Percentiles rank a stretch among this genome's conserved stretches.
Evolutionary conservation across 257 asterid species (phyloP).

Genomic region (Cynanchum wilfordii): DNA sequence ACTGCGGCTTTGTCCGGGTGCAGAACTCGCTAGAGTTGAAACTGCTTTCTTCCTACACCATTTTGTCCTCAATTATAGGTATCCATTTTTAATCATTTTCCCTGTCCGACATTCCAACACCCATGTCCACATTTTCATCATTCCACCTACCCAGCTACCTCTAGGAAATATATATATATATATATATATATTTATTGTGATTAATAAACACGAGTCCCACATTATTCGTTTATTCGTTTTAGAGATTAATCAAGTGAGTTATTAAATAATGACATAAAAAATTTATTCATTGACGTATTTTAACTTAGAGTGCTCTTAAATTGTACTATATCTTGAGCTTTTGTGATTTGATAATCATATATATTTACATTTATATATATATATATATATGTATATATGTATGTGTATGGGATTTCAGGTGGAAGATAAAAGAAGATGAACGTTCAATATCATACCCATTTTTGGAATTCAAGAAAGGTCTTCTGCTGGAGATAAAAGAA

Average conservation of each 20-base stretch:
- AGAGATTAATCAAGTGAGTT: too few species aligned
- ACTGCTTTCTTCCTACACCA: constrained; percentile 73
- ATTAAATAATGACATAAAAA: too few species aligned
- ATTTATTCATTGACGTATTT: too few species aligned
- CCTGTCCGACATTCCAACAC: neutral
- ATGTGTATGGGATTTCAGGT: constrained; percentile 27
- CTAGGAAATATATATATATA: neutral
- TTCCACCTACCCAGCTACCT: neutral
- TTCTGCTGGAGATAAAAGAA: constrained; percentile 37
- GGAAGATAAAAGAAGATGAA: constrained; percentile 56
- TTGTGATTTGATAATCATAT: too few species aligned
- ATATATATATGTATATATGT: too few species aligned
- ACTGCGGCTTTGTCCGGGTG: constrained; percentile 67
- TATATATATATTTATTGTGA: too few species aligned
- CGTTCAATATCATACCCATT: constrained; percentile 51
- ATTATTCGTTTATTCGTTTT: too few species aligned
- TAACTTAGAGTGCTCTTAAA: too few species aligned
- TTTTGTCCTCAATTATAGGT: constrained; percentile 63
- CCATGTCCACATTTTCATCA: neutral
- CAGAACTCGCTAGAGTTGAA: constrained; percentile 67
- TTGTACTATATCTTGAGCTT: too few species aligned
- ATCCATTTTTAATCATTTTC: neutral
- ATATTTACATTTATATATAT: too few species aligned
- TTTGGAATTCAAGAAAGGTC: constrained; percentile 55
- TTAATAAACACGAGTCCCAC: too few species aligned